phyloP scores from a whole-genome alignment of 495 filamentous ascomycete species.

The Xylaria palmicola region DNA sequence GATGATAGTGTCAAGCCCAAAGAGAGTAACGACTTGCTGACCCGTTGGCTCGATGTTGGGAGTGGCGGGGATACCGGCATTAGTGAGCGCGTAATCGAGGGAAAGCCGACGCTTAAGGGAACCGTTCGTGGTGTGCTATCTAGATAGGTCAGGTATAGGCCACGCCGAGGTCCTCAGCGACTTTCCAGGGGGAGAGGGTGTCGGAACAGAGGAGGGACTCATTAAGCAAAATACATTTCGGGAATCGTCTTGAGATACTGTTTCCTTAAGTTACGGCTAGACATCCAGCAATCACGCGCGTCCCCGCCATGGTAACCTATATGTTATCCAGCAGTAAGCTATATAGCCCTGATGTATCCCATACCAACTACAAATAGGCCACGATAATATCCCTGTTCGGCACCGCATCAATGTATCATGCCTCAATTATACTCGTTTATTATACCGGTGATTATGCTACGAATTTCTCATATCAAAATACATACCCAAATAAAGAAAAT shows the following conservation, averaged over 20 bases:
- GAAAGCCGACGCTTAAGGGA: constrained; percentile 39
- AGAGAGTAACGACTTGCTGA: constrained; percentile 85
- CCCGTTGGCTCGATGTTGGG: constrained; percentile 59
- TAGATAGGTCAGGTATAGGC: constrained; percentile 29
- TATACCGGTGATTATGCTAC: too few relatives aligned
- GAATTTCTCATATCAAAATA: too few relatives aligned
- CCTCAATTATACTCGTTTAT: too few relatives aligned
- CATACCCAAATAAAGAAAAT: too few relatives aligned
- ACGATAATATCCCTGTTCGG: too few relatives aligned
- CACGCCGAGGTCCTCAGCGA: background rate
- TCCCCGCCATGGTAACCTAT: too few relatives aligned
- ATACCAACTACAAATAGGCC: too few relatives aligned
- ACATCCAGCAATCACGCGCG: background rate
- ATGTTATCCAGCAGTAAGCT: too few relatives aligned
- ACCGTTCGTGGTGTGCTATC: constrained; percentile 45
- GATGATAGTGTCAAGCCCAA: constrained; percentile 74
- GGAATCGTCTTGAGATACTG: background rate
- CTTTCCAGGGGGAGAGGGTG: background rate
- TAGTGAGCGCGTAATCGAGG: constrained; percentile 48
- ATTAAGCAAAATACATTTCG: background rate
- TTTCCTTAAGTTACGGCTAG: background rate
- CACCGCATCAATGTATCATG: too few relatives aligned
- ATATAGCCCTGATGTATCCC: too few relatives aligned
- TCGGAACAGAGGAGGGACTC: background rate
- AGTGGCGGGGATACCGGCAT: constrained; percentile 46